Conservation (phyloP, 2,329 filamentous ascomycete genomes). For the Zymoseptoria brevis region DNA sequence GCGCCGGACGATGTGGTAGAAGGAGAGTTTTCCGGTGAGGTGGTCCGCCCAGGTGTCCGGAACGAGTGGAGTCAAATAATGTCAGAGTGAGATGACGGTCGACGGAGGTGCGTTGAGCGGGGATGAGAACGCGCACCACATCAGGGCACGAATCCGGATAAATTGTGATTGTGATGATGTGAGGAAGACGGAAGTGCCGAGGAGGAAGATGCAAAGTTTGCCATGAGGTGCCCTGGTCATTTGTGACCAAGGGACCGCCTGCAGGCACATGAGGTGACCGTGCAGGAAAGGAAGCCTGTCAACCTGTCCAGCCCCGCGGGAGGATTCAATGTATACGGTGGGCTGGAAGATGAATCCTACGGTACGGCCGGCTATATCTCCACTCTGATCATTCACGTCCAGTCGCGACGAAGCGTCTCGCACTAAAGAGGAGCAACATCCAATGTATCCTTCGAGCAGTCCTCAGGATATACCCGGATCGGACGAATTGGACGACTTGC, state of each 20-base stretch:
- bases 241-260: neutral
- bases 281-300: no score
- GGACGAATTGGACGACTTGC: constrained; percentile 12
- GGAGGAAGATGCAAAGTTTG: neutral
- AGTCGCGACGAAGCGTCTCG: neutral
- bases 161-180: neutral
- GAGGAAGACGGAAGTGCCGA: neutral
- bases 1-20: neutral
- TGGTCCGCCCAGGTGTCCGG: neutral
- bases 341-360: neutral
- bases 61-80: neutral
- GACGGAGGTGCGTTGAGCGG: neutral
- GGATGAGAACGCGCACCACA: neutral
- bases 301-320: no score
- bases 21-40: neutral
- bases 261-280: neutral
- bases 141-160: neutral
- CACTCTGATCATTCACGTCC: neutral
- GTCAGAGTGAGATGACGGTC: neutral
- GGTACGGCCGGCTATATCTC: neutral
- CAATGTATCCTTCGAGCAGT: constrained; percentile 3
- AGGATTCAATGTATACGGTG: neutral
- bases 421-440: neutral
- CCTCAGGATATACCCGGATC: constrained; percentile 9
- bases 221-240: neutral